A percentile compares a stretch with the other conserved stretches of the same genome.
These are phyloP conservation scores for Candida germanica DNA, from an alignment of 805 yeast genomes.

Conservation along the genomic window DNA sequence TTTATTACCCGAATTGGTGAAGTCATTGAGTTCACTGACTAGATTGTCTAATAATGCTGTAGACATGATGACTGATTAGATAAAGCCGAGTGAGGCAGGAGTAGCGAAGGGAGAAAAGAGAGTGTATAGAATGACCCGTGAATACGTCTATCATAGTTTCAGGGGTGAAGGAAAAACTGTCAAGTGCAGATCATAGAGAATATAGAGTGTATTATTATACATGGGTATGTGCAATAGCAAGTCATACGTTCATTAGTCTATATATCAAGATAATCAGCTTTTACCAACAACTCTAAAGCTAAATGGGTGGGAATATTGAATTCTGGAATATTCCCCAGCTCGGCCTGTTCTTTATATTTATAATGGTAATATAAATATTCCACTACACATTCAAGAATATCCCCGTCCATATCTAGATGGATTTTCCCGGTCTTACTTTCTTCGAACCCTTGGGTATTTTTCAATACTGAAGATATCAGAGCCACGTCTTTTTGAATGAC, in stretches of 20 bases:
- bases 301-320: conserved; percentile 91
- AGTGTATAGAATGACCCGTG: too few relatives aligned
- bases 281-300: conserved; percentile 87
- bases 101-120: too few relatives aligned
- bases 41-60: conserved; percentile 5
- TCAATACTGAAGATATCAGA: conserved; percentile 55
- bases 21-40: conserved; percentile 1
- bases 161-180: too few relatives aligned
- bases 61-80: too few relatives aligned
- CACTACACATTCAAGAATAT: conserved; percentile 71
- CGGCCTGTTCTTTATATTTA: conserved; percentile 57
- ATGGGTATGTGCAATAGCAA: too few relatives aligned
- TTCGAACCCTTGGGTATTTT: conserved; percentile 51
- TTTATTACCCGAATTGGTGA: conserved; percentile 2
- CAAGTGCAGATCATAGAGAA: too few relatives aligned
- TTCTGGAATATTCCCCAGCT: conserved; percentile 64
- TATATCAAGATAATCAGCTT: conserved; percentile 85
- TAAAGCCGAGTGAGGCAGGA: too few relatives aligned
- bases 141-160: too few relatives aligned
- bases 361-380: conserved; percentile 79
- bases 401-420: conserved; percentile 63
- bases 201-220: too few relatives aligned
- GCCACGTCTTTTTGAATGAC: conserved; percentile 73
- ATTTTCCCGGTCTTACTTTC: conserved; percentile 61
- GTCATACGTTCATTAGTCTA: too few relatives aligned